These are phyloP conservation scores for Mrakia gelida DNA, from an alignment of 768 basidiomycete species.

Conservation along the genomic window DNA sequence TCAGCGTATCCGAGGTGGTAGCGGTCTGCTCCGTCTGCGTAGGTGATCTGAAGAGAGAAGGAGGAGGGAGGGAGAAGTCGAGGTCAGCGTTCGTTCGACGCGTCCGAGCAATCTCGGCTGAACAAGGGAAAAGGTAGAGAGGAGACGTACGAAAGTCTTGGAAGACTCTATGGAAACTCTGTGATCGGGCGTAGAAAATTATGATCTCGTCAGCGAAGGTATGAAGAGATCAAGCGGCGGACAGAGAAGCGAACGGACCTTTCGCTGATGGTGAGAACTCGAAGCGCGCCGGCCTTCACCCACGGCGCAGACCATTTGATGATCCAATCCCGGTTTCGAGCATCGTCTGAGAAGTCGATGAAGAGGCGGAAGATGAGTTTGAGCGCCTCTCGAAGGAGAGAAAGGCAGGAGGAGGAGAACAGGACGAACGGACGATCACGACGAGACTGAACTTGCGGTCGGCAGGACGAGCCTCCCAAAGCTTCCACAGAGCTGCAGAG, in stretches of 20 bases:
- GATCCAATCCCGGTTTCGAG: slow-evolving; percentile 1
- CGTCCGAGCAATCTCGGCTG: too few species aligned
- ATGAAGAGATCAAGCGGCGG: too few species aligned
- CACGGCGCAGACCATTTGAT: slow-evolving; percentile 6
- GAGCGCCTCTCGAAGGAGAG: too few species aligned
- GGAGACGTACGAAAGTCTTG: too few species aligned
- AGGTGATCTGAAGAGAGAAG: not conserved
- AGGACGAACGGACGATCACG: slow-evolving; percentile 9
- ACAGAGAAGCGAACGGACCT: not conserved
- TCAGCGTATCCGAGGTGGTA: slow-evolving; percentile 12
- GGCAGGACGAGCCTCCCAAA: slow-evolving; percentile 13
- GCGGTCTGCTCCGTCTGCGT: not conserved
- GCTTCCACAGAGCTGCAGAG: slow-evolving; percentile 3
- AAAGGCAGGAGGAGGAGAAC: not conserved
- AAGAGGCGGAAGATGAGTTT: too few species aligned
- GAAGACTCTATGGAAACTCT: too few species aligned
- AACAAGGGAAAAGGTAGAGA: too few species aligned
- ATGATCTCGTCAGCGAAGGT: too few species aligned
- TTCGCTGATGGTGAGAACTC: slow-evolving; percentile 4
- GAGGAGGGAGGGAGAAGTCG: not conserved
- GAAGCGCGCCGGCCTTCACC: not conserved
- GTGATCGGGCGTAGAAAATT: too few species aligned
- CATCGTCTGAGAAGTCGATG: not conserved
- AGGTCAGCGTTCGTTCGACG: too few species aligned
- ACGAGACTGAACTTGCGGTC: slow-evolving; percentile 18